Base-by-base conservation (phyloP, 2,329 filamentous ascomycete genomes). In the Scolecobasidium constrictum region DNA sequence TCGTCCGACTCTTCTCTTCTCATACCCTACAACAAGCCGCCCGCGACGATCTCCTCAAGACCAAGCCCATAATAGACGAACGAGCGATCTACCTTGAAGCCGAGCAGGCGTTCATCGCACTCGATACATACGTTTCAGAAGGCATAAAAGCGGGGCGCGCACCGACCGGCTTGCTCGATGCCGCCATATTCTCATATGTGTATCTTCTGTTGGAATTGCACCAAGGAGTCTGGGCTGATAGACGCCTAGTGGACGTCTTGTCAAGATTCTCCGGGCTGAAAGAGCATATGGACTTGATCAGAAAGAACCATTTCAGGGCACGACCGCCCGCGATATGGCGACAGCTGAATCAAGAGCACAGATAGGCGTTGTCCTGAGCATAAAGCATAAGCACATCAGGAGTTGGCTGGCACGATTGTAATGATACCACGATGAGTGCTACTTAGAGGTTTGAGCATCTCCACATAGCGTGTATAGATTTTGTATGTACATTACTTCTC, bases 171-270 rank as follows among this genome's bases (percentile, higher is more conserved):
- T 56, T 90, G 18, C 90, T 96, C 52, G 92, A 98, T 62, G 88
- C 90, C 5, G 78, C 77, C 42, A 76, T 96, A 2, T 96, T 95
- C 63, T 80, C 86, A 3, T 98, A 95, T 61, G 88, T 85, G 0
- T 78, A 93, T 59, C 66, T 94, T 40, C 67, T 96, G 41, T 63
- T 94, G 40, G 77, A 83, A 46, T 71, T 78, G 23, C 54, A 53
- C 2, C 54, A 63, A 1, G 55, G 56, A 13, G 57, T 55, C 7
- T 88, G 84, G 83, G 67, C 65, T 46, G 76, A 84, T 44, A 72
- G 71, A 47, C 66, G 69, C 42, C 63, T 94, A 40, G 67, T 60
- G 12, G 68, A 72, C 43, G 63, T 74, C 40, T 55, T 94, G 45
- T 61, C 58, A 40, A 65, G 65, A 45, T 73, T 77, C 52, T 65